Percentiles rank a stretch among this genome's conserved stretches.
Evolutionary conservation across 257 asterid species (phyloP).

Genomic region (Salvia rosmarinus): DNA sequence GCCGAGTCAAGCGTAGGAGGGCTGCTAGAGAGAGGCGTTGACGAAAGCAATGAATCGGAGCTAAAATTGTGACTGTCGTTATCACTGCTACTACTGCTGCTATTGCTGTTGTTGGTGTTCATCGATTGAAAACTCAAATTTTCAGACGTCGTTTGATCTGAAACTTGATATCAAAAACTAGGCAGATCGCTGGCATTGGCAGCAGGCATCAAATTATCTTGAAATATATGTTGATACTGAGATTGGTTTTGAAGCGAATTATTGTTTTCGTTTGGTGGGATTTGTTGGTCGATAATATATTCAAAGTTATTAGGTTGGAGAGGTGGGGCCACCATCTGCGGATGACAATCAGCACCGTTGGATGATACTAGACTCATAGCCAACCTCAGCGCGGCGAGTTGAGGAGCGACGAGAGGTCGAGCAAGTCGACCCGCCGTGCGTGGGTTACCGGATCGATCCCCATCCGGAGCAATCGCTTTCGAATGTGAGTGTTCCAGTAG

Average conservation of each 20-base stretch:
- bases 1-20: constrained; percentile 32
- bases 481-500: constrained; percentile 81
- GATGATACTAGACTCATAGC: constrained; percentile 48
- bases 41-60: constrained; percentile 33
- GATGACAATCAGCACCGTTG: constrained; percentile 29
- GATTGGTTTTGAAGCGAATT: constrained; percentile 28
- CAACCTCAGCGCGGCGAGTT: constrained; percentile 54
- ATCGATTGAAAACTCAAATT: constrained; percentile 34
- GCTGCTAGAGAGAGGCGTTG: constrained; percentile 49
- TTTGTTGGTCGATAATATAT: constrained; percentile 43
- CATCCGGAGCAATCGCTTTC: constrained; percentile 65
- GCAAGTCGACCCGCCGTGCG: constrained; percentile 67
- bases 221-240: constrained; percentile 24
- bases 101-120: not conserved
- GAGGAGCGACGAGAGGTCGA: constrained; percentile 63
- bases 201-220: constrained; percentile 34
- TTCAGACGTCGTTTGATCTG: constrained; percentile 48
- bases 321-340: constrained; percentile 28
- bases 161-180: constrained; percentile 20
- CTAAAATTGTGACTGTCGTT: constrained; percentile 26
- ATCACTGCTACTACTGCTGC: constrained; percentile 21
- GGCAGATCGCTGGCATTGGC: constrained; percentile 31
- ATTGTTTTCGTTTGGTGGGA: constrained; percentile 35
- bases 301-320: constrained; percentile 53
- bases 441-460: constrained; percentile 93